phyloP scores from a whole-genome alignment of 768 basidiomycete genomes.

The Amanita pseudoporphyria region DNA sequence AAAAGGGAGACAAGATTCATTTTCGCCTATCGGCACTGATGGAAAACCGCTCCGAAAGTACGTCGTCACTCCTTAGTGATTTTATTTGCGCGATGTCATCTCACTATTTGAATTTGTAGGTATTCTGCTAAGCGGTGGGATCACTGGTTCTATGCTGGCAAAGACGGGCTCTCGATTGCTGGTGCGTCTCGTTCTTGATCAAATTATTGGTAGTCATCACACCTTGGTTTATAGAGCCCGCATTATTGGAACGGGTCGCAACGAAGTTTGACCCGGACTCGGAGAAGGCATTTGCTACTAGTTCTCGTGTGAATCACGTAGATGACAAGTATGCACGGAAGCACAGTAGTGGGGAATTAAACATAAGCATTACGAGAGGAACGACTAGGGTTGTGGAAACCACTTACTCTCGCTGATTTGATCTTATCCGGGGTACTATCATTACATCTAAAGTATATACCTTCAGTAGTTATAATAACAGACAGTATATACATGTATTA shows the following conservation, averaged over 20 bases:
- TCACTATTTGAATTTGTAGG: slow-evolving; percentile 8
- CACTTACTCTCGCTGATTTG: too few relatives aligned
- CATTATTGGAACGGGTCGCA: background rate
- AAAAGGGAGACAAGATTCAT: slow-evolving; percentile 34
- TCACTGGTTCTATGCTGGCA: slow-evolving; percentile 58
- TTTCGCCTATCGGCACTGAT: slow-evolving; percentile 47
- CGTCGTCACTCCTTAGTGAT: slow-evolving; percentile 14
- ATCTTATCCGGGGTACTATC: too few relatives aligned
- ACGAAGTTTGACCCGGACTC: background rate
- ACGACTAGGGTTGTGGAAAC: background rate
- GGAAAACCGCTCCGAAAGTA: slow-evolving; percentile 57
- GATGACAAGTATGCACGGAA: slow-evolving; percentile 1
- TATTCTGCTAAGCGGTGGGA: slow-evolving; percentile 48
- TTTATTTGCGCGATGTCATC: background rate
- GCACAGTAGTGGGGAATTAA: background rate
- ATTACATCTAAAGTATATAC: too few relatives aligned
- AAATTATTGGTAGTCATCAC: background rate
- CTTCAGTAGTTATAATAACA: too few relatives aligned
- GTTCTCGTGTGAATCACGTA: background rate
- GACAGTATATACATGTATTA: too few relatives aligned
- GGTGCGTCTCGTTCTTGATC: slow-evolving; percentile 23
- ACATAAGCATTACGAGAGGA: background rate
- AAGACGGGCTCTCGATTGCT: slow-evolving; percentile 45
- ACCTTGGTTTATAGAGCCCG: background rate
- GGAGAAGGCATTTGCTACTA: background rate